These are phyloP conservation scores for Aspergillus melleus DNA, from an alignment of 2,329 filamentous ascomycete genomes.

Conservation along the genomic window DNA sequence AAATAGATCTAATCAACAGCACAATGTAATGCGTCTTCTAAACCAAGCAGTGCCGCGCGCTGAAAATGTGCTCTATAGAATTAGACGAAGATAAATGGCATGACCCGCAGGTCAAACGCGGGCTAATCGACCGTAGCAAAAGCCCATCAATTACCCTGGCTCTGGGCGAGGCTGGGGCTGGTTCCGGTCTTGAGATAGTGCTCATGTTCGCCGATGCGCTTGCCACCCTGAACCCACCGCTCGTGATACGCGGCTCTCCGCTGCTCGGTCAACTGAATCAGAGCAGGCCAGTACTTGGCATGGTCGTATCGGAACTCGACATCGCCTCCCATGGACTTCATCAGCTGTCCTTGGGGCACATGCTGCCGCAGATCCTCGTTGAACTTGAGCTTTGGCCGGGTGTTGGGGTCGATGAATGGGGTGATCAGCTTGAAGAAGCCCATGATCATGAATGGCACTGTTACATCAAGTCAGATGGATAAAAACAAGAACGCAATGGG, in stretches of 20 bases:
- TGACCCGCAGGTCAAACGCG: not conserved
- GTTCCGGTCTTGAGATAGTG: slow-evolving; percentile 76
- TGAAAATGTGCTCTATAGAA: not conserved
- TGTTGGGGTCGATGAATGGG: slow-evolving; percentile 94
- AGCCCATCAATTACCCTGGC: slow-evolving; percentile 10
- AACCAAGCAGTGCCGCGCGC: not conserved
- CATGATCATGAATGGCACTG: slow-evolving; percentile 86
- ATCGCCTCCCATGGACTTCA: slow-evolving; percentile 74
- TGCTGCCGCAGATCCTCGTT: slow-evolving; percentile 86
- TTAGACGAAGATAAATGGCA: not conserved
- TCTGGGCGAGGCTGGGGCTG: slow-evolving; percentile 39
- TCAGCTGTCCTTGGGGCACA: slow-evolving; percentile 78
- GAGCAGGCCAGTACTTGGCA: slow-evolving; percentile 80
- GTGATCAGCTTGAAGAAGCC: slow-evolving; percentile 96
- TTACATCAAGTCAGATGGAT: slow-evolving; percentile 6
- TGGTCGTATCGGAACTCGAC: slow-evolving; percentile 93
- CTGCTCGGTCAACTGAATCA: slow-evolving; percentile 69
- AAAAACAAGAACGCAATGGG: slow-evolving; percentile 9
- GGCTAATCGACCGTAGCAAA: no score
- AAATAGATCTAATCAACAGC: not conserved
- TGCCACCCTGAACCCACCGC: slow-evolving; percentile 79
- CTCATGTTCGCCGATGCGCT: slow-evolving; percentile 82
- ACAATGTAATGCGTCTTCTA: not conserved
- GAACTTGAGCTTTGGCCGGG: slow-evolving; percentile 93
- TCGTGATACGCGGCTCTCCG: slow-evolving; percentile 62